Percentiles rank a stretch among this genome's conserved stretches.
Evolutionary conservation across 495 filamentous ascomycete species (phyloP).

Genomic region (Cryomyces minteri): DNA sequence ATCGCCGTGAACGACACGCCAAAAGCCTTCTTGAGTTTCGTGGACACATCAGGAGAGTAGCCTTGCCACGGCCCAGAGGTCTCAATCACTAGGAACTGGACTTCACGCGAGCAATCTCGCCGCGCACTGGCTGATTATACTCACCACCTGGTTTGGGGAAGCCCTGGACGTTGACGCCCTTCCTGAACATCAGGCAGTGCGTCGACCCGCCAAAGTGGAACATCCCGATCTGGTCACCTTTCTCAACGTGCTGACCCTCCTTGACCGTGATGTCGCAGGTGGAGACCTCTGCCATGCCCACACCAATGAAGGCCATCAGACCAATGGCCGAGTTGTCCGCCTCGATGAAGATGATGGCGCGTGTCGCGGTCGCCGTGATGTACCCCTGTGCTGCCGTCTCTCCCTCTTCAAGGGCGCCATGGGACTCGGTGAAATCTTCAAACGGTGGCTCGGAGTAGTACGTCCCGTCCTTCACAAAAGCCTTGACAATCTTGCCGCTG

Average conservation of each 20-base stretch:
- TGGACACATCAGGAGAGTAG: too few relatives aligned
- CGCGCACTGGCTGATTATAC: too few relatives aligned
- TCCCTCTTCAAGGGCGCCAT: too few relatives aligned
- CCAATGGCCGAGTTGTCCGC: conserved; percentile 47
- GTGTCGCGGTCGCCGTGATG: conserved; percentile 36
- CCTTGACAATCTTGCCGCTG: too few relatives aligned
- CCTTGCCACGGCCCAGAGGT: too few relatives aligned
- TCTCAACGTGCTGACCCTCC: conserved; percentile 11
- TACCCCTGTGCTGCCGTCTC: conserved; percentile 26
- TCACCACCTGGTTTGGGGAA: too few relatives aligned
- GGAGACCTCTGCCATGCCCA: conserved; percentile 57
- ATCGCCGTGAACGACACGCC: too few relatives aligned
- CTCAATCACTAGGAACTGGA: too few relatives aligned
- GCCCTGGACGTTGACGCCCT: conserved; percentile 5
- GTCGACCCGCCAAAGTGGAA: conserved; percentile 58
- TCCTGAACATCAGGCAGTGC: conserved; percentile 42
- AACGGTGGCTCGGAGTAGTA: conserved; percentile 47
- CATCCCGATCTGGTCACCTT: conserved; percentile 53
- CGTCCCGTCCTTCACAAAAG: conserved; percentile 35
- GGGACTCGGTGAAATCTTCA: conserved; percentile 20
- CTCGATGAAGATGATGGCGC: conserved; percentile 49
- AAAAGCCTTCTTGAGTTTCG: too few relatives aligned
- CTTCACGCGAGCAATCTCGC: too few relatives aligned
- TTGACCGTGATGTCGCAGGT: conserved; percentile 20
- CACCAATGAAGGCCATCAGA: conserved; percentile 42